Base-by-base conservation (phyloP, 495 filamentous ascomycete genomes). In the Gamarada debralockiae region DNA sequence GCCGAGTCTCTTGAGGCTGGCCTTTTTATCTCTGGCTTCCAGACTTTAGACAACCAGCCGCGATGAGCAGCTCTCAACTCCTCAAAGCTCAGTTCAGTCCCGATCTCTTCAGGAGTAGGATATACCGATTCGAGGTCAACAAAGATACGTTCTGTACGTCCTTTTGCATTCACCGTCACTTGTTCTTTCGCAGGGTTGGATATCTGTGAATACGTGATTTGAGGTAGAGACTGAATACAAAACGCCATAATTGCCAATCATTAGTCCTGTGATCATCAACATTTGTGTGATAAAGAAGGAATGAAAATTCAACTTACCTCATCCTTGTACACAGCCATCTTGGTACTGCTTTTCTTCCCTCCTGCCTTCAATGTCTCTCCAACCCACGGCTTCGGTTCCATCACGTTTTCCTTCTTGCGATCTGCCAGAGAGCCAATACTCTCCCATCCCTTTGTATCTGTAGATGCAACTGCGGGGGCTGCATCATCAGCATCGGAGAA, bases 201-300 rank as follows among this genome's bases (percentile, higher is more conserved):
- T 73, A 72, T 43, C 61, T 59, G 56, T 61, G 47, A 51, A 52
- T 58, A 53, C 55, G 56, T 48, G 52, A 53, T 54, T 70, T 73
- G 68, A 74, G 73, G 67, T 60, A 75, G 61, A 65, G 72, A 77
- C 73, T 77, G 71, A 73, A 78, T 67, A 77, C 78, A 74, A 79
- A 71, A 74, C 68, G 70, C 76, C 73, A 72, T 61, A 79, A 75
- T 75, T 80, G 81, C 70, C 53, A 63, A 57, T 70, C 79, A 90
- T 96, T 95, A 96, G 90, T 95, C 91, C 91, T 96, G 78, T 82
- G 80, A 82, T 85, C 78, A 92, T 96, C 91, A 95, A 96, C 81
- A 90, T 78, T 60, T 56, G 52, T 22, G 42, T 70, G 75, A 67
- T 75, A 73, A 66, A 67, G 70, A 60, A 64, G 50, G 63, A 64